Conservation (phyloP, 1,139 yeast genomes). For the Hemisphaericaspora lyxosophila region DNA sequence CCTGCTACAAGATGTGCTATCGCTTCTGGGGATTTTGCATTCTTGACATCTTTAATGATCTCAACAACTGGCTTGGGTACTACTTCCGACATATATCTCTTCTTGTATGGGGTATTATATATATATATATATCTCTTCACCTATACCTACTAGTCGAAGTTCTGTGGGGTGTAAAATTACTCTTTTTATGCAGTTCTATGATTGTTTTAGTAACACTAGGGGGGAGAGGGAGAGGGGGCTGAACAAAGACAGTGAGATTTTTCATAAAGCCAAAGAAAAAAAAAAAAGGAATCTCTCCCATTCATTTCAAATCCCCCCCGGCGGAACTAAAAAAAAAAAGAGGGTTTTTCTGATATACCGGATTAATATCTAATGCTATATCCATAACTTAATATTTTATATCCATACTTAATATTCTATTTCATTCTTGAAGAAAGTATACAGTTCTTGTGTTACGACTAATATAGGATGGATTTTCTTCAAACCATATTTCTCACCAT, state of each 20-base stretch:
- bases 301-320: not conserved
- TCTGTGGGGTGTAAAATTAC: too few species aligned
- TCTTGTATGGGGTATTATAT: too few species aligned
- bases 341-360: too few species aligned
- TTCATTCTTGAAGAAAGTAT: constrained; percentile 8
- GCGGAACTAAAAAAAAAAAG: too few species aligned
- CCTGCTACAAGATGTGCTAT: constrained; percentile 72
- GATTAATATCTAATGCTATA: too few species aligned
- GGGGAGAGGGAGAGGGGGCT: too few species aligned
- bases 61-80: not conserved
- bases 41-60: not conserved
- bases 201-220: too few species aligned
- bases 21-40: constrained; percentile 16
- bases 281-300: not conserved
- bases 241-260: not conserved
- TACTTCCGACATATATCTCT: not conserved
- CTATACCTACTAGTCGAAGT: too few species aligned
- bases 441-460: constrained; percentile 24
- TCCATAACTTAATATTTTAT: not conserved
- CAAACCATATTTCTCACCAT: constrained; percentile 19
- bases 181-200: too few species aligned
- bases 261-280: not conserved
- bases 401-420: constrained; percentile 1
- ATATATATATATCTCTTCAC: too few species aligned
- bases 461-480: constrained; percentile 25